Evolutionary conservation across 1,284 basidiomycete species (phyloP), one percentile per base, ranked within the genome.

Genomic region (Moniliella sp.): DNA sequence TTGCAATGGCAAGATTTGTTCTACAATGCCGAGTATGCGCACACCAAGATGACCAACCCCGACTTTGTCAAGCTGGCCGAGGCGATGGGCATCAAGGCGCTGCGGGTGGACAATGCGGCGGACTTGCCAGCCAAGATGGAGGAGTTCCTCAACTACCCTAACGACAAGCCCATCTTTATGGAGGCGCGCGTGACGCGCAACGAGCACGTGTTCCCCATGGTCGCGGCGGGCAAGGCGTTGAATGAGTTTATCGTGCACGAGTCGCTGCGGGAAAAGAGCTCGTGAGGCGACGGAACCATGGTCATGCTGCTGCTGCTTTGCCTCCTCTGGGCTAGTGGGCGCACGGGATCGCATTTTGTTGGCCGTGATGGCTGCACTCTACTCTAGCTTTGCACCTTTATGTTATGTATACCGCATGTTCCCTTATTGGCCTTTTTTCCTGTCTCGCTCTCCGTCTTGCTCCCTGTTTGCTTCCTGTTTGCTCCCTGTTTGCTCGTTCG

Each of bases 1-100:
- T 67, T 83, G 32, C 88, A 97, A 67, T 94, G 88, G 88, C 88
- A 94, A 76, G 50, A 94, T 62, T 71, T 94, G 10, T 94, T 94
- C 70, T 94, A 94, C 64, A 78, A 86, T 40, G 70, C 74, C 28
- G 73, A 88, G 19, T 88, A 93, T 65, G 83, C 84, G 18, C 83
- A 93, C 66, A 91, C 86, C 4, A 66, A 69, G 40, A 93, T 93
- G 84, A 72, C 66, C 35, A 93, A 94, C 66, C 86, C 88, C 9
- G 76, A 94, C 65, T 94, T 93, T 63, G 71, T 83, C 51, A 69
- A 72, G 48, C 73, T 97, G 27, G 81, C 84, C 12, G 66, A 76
- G 51, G 66, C 82, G 3, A 93, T 94, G 84, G 74, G 76, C 36
- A 76, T 84, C 32, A 81, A 93, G 57, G 82, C 78, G 4, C 74